phyloP scores from a whole-genome alignment of 208 protist genomes.

The Wallacemonas sp. region DNA sequence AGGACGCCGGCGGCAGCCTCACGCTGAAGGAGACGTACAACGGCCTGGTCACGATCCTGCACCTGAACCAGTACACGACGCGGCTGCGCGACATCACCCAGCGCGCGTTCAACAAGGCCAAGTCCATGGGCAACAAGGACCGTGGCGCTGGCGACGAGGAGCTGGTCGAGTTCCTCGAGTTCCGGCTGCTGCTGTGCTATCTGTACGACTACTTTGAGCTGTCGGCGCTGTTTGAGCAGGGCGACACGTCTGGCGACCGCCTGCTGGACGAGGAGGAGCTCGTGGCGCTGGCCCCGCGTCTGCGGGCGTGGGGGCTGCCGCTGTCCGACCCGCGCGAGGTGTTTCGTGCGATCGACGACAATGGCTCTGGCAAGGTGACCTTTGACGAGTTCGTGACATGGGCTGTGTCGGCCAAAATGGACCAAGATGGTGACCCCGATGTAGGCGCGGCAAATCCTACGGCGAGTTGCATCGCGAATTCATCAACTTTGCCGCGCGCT shows the following conservation, averaged over 20 bases:
- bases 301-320: constrained; percentile 39
- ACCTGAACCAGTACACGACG: constrained; percentile 35
- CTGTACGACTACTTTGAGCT: constrained; percentile 25
- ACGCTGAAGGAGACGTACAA: constrained; percentile 38
- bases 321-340: constrained; percentile 25
- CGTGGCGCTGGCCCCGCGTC: constrained; percentile 23
- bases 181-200: constrained; percentile 42
- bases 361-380: constrained; percentile 43
- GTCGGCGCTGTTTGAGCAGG: constrained; percentile 55
- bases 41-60: constrained; percentile 24
- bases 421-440: constrained; percentile 33
- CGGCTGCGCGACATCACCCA: constrained; percentile 24
- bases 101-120: constrained; percentile 50
- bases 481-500: too few relatives aligned
- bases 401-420: constrained; percentile 34
- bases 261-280: constrained; percentile 51
- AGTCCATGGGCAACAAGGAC: constrained; percentile 31
- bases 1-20: constrained; percentile 46
- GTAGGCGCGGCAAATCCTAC: not conserved
- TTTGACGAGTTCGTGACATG: constrained; percentile 58
- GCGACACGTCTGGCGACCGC: constrained; percentile 46
- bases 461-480: too few relatives aligned
- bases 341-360: constrained; percentile 52
- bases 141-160: constrained; percentile 24
- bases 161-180: constrained; percentile 49